phyloP scores from a whole-genome alignment of 192 early-diverging fungal species.

The Linnemannia hyalina region DNA sequence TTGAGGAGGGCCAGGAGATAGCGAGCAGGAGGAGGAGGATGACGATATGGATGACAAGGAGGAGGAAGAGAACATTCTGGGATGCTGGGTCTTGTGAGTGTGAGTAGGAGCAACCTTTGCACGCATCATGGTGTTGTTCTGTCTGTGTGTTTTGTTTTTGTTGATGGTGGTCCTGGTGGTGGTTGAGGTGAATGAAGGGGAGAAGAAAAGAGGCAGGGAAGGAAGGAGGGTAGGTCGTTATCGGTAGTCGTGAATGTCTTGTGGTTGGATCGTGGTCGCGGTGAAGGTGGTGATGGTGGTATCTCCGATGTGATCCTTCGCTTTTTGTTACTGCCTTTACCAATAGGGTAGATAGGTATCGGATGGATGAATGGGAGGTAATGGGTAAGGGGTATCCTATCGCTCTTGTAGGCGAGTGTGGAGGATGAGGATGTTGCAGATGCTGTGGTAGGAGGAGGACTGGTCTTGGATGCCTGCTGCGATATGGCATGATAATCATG shows the following conservation, averaged over 20 bases:
- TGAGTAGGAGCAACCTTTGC: background rate
- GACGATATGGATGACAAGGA: conserved; percentile 15
- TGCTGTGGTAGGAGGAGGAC: background rate
- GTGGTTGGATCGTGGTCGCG: background rate
- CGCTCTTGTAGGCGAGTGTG: conserved; percentile 2
- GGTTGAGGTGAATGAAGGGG: background rate
- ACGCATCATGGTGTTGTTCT: background rate
- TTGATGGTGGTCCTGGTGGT: background rate
- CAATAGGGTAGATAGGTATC: no score
- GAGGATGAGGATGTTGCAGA: background rate
- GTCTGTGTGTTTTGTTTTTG: background rate
- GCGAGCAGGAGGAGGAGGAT: conserved; percentile 4
- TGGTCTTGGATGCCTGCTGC: background rate
- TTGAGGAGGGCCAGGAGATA: background rate
- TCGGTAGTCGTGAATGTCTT: no score
- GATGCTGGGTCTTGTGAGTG: background rate
- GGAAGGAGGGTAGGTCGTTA: no score
- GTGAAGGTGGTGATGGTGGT: background rate
- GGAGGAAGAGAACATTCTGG: background rate
- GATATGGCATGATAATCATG: background rate
- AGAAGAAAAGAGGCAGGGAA: background rate
- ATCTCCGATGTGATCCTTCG: background rate
- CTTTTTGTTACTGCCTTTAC: background rate
- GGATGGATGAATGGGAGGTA: background rate
- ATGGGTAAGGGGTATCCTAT: background rate